phyloP scores from a whole-genome alignment of 1,284 basidiomycete genomes.

The Apiotrichum laibachii region DNA sequence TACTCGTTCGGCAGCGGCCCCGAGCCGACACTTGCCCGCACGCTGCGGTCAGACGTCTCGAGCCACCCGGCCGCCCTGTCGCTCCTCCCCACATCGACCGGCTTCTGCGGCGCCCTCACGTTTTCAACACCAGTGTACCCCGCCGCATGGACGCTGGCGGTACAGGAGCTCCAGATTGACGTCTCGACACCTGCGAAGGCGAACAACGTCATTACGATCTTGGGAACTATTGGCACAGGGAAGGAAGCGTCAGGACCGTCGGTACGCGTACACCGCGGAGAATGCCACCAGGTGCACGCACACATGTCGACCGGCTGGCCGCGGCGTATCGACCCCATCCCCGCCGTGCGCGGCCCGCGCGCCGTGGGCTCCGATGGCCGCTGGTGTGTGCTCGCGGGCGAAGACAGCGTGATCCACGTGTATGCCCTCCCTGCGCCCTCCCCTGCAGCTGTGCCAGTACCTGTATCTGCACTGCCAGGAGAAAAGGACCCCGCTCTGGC shows the following conservation, averaged over 20 bases:
- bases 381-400: constrained; percentile 49
- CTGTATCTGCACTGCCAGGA: too few relatives aligned
- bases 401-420: constrained; percentile 48
- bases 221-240: too few relatives aligned
- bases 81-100: constrained; percentile 26
- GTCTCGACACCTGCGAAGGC: background rate
- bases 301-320: constrained; percentile 33
- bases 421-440: constrained; percentile 37
- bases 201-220: too few relatives aligned
- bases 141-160: constrained; percentile 47
- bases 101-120: constrained; percentile 41
- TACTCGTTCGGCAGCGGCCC: constrained; percentile 25
- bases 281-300: constrained; percentile 37
- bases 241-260: too few relatives aligned
- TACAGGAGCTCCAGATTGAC: constrained; percentile 45
- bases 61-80: constrained; percentile 49
- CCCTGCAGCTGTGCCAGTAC: too few relatives aligned
- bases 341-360: constrained; percentile 41
- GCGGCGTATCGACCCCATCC: constrained; percentile 30
- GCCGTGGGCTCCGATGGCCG: constrained; percentile 45
- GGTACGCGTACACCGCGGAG: constrained; percentile 26
- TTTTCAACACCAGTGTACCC: constrained; percentile 50
- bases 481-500: too few relatives aligned
- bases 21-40: constrained; percentile 28
- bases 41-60: constrained; percentile 46